phyloP scores from a whole-genome alignment of 441 rosid species.

The Pelargonium cotyledonis region DNA sequence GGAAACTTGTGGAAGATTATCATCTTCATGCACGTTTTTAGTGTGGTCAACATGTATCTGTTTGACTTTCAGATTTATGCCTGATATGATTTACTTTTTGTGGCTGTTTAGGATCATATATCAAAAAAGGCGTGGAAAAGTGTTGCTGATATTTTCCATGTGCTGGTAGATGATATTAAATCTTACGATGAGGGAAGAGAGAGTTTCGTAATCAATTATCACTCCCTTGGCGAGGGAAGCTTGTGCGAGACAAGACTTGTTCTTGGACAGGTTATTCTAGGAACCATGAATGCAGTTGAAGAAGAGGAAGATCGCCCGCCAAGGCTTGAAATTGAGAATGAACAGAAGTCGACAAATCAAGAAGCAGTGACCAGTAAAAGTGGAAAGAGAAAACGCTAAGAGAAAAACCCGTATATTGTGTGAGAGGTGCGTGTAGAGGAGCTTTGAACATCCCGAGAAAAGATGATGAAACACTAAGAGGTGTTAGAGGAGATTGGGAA shows the following conservation, averaged over 20 bases:
- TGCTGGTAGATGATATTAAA: slow-evolving; percentile 36
- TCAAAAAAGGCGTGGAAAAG: slow-evolving; percentile 37
- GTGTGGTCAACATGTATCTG: background rate
- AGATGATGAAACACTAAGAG: no score
- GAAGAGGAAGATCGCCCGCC: slow-evolving; percentile 17
- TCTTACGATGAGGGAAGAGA: slow-evolving; percentile 31
- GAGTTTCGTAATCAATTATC: slow-evolving; percentile 32
- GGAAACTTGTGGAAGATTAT: background rate
- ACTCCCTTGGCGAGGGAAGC: slow-evolving; percentile 50
- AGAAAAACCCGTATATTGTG: background rate
- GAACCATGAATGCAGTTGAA: slow-evolving; percentile 43
- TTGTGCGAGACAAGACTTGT: slow-evolving; percentile 56
- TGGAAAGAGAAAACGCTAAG: background rate
- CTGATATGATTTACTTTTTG: background rate
- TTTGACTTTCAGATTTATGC: background rate
- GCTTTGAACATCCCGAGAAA: no score
- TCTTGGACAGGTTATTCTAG: slow-evolving; percentile 70
- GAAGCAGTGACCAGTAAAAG: background rate
- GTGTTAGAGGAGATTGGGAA: no score
- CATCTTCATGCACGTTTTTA: background rate
- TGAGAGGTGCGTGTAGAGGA: no score
- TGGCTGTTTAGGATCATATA: slow-evolving; percentile 52
- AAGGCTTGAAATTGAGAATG: background rate
- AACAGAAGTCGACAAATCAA: background rate
- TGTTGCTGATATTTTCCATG: slow-evolving; percentile 39